phyloP scores from a whole-genome alignment of 768 basidiomycete species.

The Zangia roseola region DNA sequence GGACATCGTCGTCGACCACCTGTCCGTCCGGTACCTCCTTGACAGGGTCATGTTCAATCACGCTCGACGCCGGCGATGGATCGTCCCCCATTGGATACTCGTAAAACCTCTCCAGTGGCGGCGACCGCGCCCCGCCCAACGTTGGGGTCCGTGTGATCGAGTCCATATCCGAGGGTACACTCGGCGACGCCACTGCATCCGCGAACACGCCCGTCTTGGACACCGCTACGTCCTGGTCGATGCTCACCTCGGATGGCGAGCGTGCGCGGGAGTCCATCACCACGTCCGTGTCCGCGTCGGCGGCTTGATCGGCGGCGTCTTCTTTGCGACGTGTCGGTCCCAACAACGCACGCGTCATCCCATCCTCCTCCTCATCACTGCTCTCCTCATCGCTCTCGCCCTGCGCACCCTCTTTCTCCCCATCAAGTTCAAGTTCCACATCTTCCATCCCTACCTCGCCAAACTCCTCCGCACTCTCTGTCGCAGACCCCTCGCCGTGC shows the following conservation, averaged over 20 bases:
- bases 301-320: background rate
- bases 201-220: constrained; percentile 1
- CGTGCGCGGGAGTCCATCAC: constrained; percentile 1
- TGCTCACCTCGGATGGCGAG: constrained; percentile 13
- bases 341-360: constrained; percentile 27
- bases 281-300: background rate
- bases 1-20: constrained; percentile 1
- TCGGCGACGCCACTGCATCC: constrained; percentile 21
- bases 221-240: background rate
- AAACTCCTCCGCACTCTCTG: constrained; percentile 38
- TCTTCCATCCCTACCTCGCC: constrained; percentile 30
- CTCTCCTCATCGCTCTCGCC: constrained; percentile 41
- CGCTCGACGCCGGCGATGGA: constrained; percentile 30
- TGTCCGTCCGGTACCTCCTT: too few species aligned
- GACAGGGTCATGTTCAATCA: constrained; percentile 20
- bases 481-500: constrained; percentile 25
- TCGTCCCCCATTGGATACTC: constrained; percentile 23
- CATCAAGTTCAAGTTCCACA: background rate
- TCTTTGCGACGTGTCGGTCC: constrained; percentile 9
- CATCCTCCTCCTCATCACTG: constrained; percentile 36
- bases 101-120: constrained; percentile 23
- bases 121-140: constrained; percentile 17
- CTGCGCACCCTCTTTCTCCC: constrained; percentile 17
- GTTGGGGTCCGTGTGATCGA: constrained; percentile 25
- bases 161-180: constrained; percentile 28